Conservation (phyloP, 2,329 filamentous ascomycete species). For the Clarireedia monteithiana region DNA sequence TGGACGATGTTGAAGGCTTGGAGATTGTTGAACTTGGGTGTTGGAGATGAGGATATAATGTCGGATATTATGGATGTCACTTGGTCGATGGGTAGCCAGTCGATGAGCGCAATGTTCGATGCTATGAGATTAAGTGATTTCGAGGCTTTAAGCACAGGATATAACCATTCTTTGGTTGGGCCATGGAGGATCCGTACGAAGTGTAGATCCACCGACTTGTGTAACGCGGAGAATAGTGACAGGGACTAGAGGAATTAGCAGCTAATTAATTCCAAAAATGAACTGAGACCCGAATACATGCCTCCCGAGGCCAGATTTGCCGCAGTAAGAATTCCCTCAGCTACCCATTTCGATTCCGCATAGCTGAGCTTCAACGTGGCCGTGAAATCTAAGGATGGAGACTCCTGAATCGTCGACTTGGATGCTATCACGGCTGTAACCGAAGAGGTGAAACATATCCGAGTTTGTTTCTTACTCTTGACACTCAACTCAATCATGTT, state of each 20-base stretch:
- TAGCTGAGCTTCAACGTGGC: slow-evolving; percentile 12
- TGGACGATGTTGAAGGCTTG: neutral
- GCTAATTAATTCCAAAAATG: too few species aligned
- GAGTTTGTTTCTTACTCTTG: neutral
- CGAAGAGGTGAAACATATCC: neutral
- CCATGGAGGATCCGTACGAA: slow-evolving; percentile 38
- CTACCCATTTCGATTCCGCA: slow-evolving; percentile 21
- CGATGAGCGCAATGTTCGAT: slow-evolving; percentile 25
- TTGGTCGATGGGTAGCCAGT: slow-evolving; percentile 38
- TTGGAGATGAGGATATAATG: neutral
- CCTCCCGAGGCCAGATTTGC: slow-evolving; percentile 30
- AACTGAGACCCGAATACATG: neutral
- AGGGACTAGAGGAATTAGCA: slow-evolving; percentile 25
- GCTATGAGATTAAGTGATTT: neutral
- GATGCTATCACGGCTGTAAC: neutral
- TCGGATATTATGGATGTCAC: neutral
- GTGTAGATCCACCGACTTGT: slow-evolving; percentile 37
- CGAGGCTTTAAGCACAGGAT: slow-evolving; percentile 29
- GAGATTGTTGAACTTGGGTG: neutral
- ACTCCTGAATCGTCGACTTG: neutral
- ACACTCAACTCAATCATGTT: slow-evolving; percentile 28
- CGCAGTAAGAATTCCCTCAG: slow-evolving; percentile 34
- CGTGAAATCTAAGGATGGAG: neutral
- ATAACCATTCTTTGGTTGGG: slow-evolving; percentile 49
- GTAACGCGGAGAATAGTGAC: slow-evolving; percentile 37